Evolutionary conservation across 306 rosid species (phyloP).

Genomic region (Glycine tomentella): DNA sequence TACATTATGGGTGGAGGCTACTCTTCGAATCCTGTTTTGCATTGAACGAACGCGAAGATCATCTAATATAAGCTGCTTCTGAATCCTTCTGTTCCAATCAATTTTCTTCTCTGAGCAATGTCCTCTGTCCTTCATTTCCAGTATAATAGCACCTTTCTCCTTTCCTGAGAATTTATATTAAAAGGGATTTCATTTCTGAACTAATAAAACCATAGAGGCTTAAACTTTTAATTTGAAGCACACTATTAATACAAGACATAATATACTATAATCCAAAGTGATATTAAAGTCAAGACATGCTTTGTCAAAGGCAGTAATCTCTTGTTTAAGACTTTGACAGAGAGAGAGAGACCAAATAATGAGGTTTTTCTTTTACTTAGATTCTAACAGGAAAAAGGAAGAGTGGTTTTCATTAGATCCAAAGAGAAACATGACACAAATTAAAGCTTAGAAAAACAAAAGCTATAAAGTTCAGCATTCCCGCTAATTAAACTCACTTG

Average conservation of each 20-base stretch:
- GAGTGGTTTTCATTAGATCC: slow-evolving; percentile 51
- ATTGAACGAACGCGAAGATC: slow-evolving; percentile 60
- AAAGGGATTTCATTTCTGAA: slow-evolving; percentile 28
- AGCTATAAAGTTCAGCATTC: slow-evolving; percentile 13
- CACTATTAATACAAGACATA: slow-evolving; percentile 15
- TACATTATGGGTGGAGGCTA: slow-evolving; percentile 22
- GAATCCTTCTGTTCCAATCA: slow-evolving; percentile 52
- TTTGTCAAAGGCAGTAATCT: slow-evolving; percentile 28
- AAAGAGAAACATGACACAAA: slow-evolving; percentile 42
- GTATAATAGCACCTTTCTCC: slow-evolving; percentile 64
- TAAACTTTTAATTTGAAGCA: slow-evolving; percentile 14
- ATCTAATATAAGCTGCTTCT: slow-evolving; percentile 59
- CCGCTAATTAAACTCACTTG: slow-evolving; percentile 53
- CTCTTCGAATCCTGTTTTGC: slow-evolving; percentile 51
- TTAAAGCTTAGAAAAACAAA: slow-evolving; percentile 15
- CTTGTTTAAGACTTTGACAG: slow-evolving; percentile 34
- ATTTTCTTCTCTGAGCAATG: slow-evolving; percentile 61
- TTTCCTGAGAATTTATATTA: slow-evolving; percentile 55
- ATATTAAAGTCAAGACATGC: slow-evolving; percentile 9
- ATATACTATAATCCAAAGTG: slow-evolving; percentile 18
- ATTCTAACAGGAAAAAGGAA: slow-evolving; percentile 49
- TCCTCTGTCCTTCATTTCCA: slow-evolving; percentile 77
- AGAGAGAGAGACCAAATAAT: slow-evolving; percentile 26
- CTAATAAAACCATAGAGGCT: not conserved
- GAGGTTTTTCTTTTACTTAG: slow-evolving; percentile 39